Evolutionary conservation across 1,139 yeast genomes (phyloP), one percentile per base, ranked within the genome.

Genomic region (Starmera stellimalicola): DNA sequence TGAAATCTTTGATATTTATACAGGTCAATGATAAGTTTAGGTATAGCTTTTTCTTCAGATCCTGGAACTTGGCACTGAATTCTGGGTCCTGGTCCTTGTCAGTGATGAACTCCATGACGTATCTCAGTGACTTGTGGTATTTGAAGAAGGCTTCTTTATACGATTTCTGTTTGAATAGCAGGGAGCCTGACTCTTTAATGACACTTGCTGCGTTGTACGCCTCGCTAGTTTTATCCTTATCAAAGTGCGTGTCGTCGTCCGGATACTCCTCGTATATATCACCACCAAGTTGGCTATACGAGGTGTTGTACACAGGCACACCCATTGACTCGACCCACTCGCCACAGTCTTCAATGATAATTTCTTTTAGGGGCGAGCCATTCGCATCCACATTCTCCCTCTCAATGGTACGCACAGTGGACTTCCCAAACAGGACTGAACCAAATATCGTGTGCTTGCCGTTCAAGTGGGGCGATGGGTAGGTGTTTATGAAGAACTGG

Each of bases 401-500:
- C 48, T 81, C 93, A 20, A 80, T 59, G 25, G 73, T 74, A 44
- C 88, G 63, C 0, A 84, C 64, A 3, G 82, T 77, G 1, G 87
- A 74, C 52, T 81, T 78, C 1, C 95, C 95, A 36, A 68, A 63
- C 7, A 66, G 42, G 1, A 70, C 68, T 38, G 57, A 64, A 1
- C 95, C 96, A 57, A 87, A 80, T 1, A 84, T 76, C 0, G 91
- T 68, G 50, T 84, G 91, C 45, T 78, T 79, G 1, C 83, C 81
- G 29, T 70, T 73, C 34, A 87, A 59, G 53, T 85, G 95, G 0
- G 83, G 79, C 15, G 78, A 71, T 1, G 85, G 70, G 34, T 65
- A 68, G 0, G 88, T 77, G 4, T 84, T 75, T 32, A 87, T 78
- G 52, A 84, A 85, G 49, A 87, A 85, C 51, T 83, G 94, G 0